These are phyloP conservation scores for Hypoxylon crocopeplum DNA, from an alignment of 495 filamentous ascomycete species.

Conservation along the genomic window DNA sequence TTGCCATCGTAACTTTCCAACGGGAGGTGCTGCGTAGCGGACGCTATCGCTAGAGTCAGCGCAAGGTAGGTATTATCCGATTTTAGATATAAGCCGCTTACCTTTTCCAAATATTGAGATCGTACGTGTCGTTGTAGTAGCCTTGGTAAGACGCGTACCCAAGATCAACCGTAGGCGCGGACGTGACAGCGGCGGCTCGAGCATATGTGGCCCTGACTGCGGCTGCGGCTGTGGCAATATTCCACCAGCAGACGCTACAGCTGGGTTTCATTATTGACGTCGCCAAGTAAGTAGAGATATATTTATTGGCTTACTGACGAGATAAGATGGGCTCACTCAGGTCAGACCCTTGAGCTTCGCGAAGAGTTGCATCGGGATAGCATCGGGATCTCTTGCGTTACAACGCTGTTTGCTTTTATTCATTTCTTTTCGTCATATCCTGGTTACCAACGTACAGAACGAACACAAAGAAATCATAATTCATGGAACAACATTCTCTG, in stretches of 20 bases:
- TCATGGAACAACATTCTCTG: too few species aligned
- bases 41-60: slow-evolving; percentile 28
- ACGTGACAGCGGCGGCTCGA: neutral
- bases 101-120: slow-evolving; percentile 51
- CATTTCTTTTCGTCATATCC: neutral
- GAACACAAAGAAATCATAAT: too few species aligned
- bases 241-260: slow-evolving; percentile 15
- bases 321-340: slow-evolving; percentile 5
- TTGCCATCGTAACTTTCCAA: slow-evolving; percentile 41
- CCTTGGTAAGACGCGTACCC: slow-evolving; percentile 53
- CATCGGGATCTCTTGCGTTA: neutral
- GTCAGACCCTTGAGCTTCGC: neutral
- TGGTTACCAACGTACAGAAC: too few species aligned
- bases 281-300: neutral
- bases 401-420: neutral
- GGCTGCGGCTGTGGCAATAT: slow-evolving; percentile 2
- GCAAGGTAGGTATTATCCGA: neutral
- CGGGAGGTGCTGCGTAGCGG: slow-evolving; percentile 46
- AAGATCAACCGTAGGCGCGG: slow-evolving; percentile 41
- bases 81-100: slow-evolving; percentile 11
- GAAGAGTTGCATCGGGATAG: slow-evolving; percentile 6
- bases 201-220: neutral
- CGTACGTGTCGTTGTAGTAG: slow-evolving; percentile 39
- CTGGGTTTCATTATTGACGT: slow-evolving; percentile 16
- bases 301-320: slow-evolving; percentile 18